phyloP scores from a whole-genome alignment of 257 asterid species.

The Ligustrum vulgare region DNA sequence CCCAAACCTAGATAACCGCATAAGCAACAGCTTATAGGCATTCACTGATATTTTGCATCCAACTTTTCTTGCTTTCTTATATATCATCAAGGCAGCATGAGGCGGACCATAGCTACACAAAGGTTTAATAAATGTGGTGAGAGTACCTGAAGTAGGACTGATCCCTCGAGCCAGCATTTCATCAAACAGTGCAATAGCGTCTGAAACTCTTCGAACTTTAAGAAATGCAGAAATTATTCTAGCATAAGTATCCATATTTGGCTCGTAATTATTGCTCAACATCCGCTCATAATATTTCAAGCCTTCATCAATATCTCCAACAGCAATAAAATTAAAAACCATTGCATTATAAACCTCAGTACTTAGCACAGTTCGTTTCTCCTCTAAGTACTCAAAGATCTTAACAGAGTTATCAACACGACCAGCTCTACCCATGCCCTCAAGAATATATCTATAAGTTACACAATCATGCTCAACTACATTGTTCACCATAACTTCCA shows the following conservation, averaged over 20 bases:
- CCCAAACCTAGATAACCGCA: slow-evolving; percentile 81
- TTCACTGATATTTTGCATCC: slow-evolving; percentile 66
- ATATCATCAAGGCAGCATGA: slow-evolving; percentile 79
- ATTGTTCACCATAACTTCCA: slow-evolving; percentile 68
- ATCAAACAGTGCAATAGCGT: slow-evolving; percentile 80
- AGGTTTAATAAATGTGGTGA: slow-evolving; percentile 64
- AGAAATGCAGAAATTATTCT: slow-evolving; percentile 57
- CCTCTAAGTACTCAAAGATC: slow-evolving; percentile 58
- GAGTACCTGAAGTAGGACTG: slow-evolving; percentile 59
- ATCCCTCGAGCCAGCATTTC: slow-evolving; percentile 72
- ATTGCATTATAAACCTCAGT: slow-evolving; percentile 73
- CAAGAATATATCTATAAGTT: slow-evolving; percentile 62
- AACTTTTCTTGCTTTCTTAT: slow-evolving; percentile 71
- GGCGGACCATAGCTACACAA: slow-evolving; percentile 93
- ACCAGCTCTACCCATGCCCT: slow-evolving; percentile 83
- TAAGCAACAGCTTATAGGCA: slow-evolving; percentile 71
- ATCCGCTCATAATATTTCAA: slow-evolving; percentile 52
- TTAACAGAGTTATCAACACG: slow-evolving; percentile 55
- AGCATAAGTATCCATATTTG: slow-evolving; percentile 60
- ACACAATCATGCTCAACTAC: slow-evolving; percentile 64
- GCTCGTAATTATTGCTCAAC: slow-evolving; percentile 46
- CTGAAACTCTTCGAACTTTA: slow-evolving; percentile 68
- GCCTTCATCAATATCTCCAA: slow-evolving; percentile 56
- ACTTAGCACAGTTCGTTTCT: slow-evolving; percentile 37
- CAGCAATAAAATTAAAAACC: slow-evolving; percentile 55